Evolutionary conservation across 2,329 filamentous ascomycete species (phyloP), one percentile per base, ranked within the genome.

Genomic region (Neonectria coccinea): DNA sequence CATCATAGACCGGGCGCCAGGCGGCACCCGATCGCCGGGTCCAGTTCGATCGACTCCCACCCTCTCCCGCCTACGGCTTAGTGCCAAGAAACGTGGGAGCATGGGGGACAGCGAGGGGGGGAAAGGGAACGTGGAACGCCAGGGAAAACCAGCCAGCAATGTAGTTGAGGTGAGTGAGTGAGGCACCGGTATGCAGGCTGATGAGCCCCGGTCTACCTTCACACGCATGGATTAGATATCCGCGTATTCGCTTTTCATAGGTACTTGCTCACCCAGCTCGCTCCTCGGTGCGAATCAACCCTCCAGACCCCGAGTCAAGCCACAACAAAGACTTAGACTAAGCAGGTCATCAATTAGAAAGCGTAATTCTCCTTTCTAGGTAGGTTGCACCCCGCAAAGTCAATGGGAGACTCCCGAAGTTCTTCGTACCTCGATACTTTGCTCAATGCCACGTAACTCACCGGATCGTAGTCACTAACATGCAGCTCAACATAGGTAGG

Each of bases 11-110:
- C 41, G 29, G 27, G 16, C n/a, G 11, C 36, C 41, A 18, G 27
- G 16, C n/a, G 11, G 47, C 39, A 45, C 41, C 52, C 57, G 53
- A 62, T 55, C 63, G 59, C 59, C 52, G 54, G 59, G 50, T 42
- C 59, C 44, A 36, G 55, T 51, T 14, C 59, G 63, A 65, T 65
- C 59, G 59, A 14, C 55, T 59, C 52, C 56, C 50, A 54, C 36
- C 36, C 59, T 56, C 52, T 62, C 59, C 59, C 59, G 63, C 44
- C 59, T 64, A 41, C 33, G 51, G 64, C 33, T 50, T 66, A 66
- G 64, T 62, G 56, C 39, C 44, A 55, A 52, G 50, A 64, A 59
- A 59, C 50, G 61, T 59, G 59, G 59, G 48, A 62, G 53, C 41
- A 59, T 59, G 39, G 57, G 18, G 42, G 57, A 31, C 36, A 25